A percentile compares a stretch with the other conserved stretches of the same genome.
phyloP scores from a whole-genome alignment of 306 rosid species.

The Delonix regia region DNA sequence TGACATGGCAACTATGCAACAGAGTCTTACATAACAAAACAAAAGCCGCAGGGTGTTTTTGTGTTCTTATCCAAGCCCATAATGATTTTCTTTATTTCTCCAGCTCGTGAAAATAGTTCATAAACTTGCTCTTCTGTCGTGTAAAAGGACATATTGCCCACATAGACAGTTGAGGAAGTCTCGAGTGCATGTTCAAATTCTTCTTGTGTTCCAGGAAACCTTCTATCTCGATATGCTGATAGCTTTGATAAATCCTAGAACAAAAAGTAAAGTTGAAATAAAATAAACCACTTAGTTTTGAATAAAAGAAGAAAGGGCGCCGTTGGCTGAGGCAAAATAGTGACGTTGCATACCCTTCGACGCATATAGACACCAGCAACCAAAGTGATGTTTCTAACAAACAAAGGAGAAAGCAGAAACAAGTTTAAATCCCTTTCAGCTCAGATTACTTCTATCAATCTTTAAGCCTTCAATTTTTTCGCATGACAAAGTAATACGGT shows the following conservation, averaged over 20 bases:
- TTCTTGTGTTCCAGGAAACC: constrained; percentile 82
- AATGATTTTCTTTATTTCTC: constrained; percentile 91
- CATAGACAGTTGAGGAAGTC: constrained; percentile 69
- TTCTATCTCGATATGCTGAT: constrained; percentile 86
- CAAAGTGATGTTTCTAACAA: background rate
- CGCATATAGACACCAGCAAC: background rate
- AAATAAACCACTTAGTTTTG: background rate
- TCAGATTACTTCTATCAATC: background rate
- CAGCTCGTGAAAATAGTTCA: constrained; percentile 90
- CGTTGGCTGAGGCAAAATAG: background rate
- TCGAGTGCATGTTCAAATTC: constrained; percentile 79
- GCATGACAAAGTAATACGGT: background rate
- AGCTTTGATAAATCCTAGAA: constrained; percentile 76
- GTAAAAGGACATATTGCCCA: constrained; percentile 95
- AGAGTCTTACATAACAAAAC: constrained; percentile 75
- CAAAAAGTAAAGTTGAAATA: too few relatives aligned
- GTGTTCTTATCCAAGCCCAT: constrained; percentile 99
- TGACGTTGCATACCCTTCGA: background rate
- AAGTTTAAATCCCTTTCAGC: background rate
- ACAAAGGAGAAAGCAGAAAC: background rate
- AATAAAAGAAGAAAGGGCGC: background rate
- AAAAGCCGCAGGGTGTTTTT: constrained; percentile 92
- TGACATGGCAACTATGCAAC: background rate
- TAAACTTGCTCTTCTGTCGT: constrained; percentile 98
- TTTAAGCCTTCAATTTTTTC: background rate